These are phyloP conservation scores for Nymphaea colorata DNA, from an alignment of 164 flowering plant species.

Conservation along the genomic window DNA sequence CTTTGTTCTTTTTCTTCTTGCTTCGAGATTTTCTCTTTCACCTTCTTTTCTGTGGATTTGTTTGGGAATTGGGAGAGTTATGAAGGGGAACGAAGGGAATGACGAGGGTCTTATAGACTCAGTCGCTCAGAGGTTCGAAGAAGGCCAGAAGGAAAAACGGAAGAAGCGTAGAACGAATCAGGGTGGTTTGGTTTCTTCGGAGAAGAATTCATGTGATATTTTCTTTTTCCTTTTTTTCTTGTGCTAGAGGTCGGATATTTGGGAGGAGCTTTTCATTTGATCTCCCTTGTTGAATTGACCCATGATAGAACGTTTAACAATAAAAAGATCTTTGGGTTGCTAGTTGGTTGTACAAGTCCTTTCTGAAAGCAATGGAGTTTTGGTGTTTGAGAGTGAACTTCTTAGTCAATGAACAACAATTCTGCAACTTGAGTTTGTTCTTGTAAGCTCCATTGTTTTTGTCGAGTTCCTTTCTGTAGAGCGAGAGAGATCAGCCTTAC, in stretches of 20 bases:
- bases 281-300: background rate
- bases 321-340: background rate
- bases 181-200: slow-evolving; percentile 29
- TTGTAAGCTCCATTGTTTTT: too few species aligned
- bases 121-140: slow-evolving; percentile 19
- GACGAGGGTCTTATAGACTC: background rate
- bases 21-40: too few species aligned
- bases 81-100: background rate
- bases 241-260: background rate
- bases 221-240: background rate
- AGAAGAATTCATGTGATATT: background rate
- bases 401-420: too few species aligned
- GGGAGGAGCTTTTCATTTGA: background rate
- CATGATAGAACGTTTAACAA: background rate
- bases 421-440: too few species aligned
- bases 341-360: background rate
- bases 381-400: too few species aligned
- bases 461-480: too few species aligned
- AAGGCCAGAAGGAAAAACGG: slow-evolving; percentile 42
- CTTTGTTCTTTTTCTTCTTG: too few species aligned
- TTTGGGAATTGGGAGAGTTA: background rate
- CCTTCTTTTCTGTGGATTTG: too few species aligned
- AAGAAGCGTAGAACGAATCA: slow-evolving; percentile 51
- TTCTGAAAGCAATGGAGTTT: background rate
- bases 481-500: too few species aligned